These are phyloP conservation scores for Saccharomyces eubayanus DNA, from an alignment of 805 yeast genomes.

Conservation along the genomic window DNA sequence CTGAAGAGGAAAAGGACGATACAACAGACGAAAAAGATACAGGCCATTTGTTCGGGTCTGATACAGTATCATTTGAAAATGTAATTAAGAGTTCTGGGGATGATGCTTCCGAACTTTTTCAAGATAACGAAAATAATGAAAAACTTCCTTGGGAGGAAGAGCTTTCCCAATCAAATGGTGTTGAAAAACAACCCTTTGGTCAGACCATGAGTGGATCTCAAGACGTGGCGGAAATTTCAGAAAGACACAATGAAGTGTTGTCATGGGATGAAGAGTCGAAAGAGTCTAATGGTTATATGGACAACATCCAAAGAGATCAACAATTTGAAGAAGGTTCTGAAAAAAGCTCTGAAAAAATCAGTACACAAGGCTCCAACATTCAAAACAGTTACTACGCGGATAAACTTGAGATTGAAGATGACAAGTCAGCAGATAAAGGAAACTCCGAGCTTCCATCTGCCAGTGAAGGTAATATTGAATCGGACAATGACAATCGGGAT, in stretches of 20 bases:
- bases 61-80: neutral
- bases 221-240: neutral
- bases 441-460: neutral
- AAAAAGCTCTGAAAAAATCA: neutral
- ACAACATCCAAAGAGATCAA: neutral
- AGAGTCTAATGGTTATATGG: neutral
- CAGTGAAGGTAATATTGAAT: neutral
- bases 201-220: neutral
- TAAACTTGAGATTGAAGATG: neutral
- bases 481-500: neutral
- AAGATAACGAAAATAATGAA: constrained; percentile 1
- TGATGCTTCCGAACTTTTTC: neutral
- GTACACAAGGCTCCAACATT: neutral
- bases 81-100: neutral
- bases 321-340: neutral
- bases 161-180: neutral
- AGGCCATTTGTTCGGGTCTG: neutral
- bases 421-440: neutral
- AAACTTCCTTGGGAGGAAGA: constrained; percentile 13
- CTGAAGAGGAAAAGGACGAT: neutral
- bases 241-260: neutral
- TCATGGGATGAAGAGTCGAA: neutral
- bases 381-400: neutral
- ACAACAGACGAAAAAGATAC: neutral
- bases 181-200: neutral